Evolutionary conservation across 73 alveolate genomes (phyloP).

Genomic region (Blepharisma stoltei): DNA sequence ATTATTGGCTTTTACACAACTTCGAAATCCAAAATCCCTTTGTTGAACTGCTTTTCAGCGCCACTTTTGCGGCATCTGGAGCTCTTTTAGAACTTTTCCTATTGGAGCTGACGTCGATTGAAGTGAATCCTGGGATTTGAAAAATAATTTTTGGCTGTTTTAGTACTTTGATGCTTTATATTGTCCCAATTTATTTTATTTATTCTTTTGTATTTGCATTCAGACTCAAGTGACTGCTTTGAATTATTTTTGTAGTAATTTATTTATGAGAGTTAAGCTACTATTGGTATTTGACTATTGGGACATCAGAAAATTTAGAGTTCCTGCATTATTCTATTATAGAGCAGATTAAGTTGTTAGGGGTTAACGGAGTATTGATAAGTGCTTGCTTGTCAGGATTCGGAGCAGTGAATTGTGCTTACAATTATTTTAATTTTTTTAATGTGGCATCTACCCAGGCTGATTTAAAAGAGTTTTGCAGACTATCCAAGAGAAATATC

Average conservation of each 20-base stretch:
- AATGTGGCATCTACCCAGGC: neutral
- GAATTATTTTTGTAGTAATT: neutral
- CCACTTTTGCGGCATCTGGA: slow-evolving; percentile 8
- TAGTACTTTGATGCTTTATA: slow-evolving; percentile 26
- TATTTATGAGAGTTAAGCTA: neutral
- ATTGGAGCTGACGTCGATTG: slow-evolving; percentile 13
- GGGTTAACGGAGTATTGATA: slow-evolving; percentile 5
- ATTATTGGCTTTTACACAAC: slow-evolving; percentile 2
- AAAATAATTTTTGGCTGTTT: neutral
- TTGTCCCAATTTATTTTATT: slow-evolving; percentile 10
- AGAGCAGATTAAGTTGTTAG: neutral
- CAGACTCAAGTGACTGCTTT: neutral
- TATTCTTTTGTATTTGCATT: neutral
- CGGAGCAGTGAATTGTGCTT: slow-evolving; percentile 33
- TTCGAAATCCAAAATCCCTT: slow-evolving; percentile 8
- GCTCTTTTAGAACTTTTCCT: slow-evolving; percentile 5
- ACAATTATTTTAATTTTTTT: slow-evolving; percentile 24
- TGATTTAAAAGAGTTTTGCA: neutral
- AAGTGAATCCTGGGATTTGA: neutral
- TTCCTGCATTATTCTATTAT: neutral
- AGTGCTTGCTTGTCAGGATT: slow-evolving; percentile 27
- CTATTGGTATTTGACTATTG: neutral
- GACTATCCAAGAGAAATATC: neutral
- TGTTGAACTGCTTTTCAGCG: neutral
- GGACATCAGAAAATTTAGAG: neutral